These are phyloP conservation scores for Aegilops tauschii DNA, from an alignment of 176 grass and related monocot genomes.

Conservation along the genomic window DNA sequence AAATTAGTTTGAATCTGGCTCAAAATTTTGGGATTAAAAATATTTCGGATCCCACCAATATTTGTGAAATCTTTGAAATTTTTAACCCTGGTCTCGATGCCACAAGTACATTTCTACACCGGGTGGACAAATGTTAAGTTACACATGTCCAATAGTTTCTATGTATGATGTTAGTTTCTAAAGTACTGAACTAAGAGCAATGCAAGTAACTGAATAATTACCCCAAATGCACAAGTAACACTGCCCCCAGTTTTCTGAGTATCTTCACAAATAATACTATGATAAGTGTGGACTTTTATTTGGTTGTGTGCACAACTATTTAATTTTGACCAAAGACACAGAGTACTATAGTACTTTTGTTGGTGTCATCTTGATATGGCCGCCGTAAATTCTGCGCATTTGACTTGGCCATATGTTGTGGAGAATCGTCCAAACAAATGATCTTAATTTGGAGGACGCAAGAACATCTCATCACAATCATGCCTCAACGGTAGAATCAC, in stretches of 20 bases:
- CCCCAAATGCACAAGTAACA: neutral
- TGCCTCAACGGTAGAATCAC: neutral
- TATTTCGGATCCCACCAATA: too few relatives aligned
- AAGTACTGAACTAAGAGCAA: neutral
- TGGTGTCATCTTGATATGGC: neutral
- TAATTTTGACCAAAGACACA: neutral
- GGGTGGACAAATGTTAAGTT: neutral
- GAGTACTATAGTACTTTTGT: neutral
- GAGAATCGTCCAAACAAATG: neutral
- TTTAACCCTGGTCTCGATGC: too few relatives aligned
- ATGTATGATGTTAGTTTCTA: neutral
- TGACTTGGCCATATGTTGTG: neutral
- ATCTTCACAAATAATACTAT: neutral
- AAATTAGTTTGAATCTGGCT: too few relatives aligned
- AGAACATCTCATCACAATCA: neutral
- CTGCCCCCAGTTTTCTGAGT: neutral
- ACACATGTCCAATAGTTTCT: neutral
- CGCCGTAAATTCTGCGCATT: neutral
- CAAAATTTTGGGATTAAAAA: too few relatives aligned
- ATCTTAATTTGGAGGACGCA: neutral
- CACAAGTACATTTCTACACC: neutral
- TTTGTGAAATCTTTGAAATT: too few relatives aligned
- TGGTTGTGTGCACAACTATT: neutral
- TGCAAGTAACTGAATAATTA: neutral
- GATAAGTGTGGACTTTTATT: too few relatives aligned